Evolutionary conservation across 192 early-diverging fungal species (phyloP), one percentile per base, ranked within the genome.

Genomic region (Kappamyces sp.): DNA sequence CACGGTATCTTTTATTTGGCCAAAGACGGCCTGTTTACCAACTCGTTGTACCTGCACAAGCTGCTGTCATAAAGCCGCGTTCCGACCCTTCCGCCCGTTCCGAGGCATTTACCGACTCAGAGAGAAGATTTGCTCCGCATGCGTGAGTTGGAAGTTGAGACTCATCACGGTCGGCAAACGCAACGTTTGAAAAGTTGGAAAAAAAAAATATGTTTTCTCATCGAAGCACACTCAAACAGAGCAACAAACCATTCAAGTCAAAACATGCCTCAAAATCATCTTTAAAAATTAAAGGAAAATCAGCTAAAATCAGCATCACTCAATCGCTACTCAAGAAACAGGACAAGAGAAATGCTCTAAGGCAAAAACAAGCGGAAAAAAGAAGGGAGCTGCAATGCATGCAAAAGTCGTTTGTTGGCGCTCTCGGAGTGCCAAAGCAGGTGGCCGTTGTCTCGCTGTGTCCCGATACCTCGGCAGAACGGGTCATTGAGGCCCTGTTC

Each of bases 181-280:
- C 23, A 23, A 23, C 23, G 23, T 23, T 23, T 23, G 23, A 23
- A 23, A 23, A 23, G 23, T 23, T 23, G 23, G 23, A 23, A 23
- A 23, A 23, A 23, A 23, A 23, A 23, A 23, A 23, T 23, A 51
- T 31, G 57, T 40, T 36, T 32, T 59, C 57, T 12, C 84, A 90
- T 66, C 72, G 90, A 40, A 78, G 90, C 57, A 77, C 83, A 34
- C 77, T 91, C 53, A 95, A 92, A 77, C 90, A 94, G 73, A 79
- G 77, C 62, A 94, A 98, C 85, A 98, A 97, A 73, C 83, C 86
- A 54, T 98, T 98, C 86, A 98, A 98, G 75, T 90, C 90, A 6
- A 86, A 87, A 64, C 88, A 90, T 80, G 79, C 89, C 23, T 79
- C 90, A 0, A 98, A 97, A 62, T 85, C 87, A 40, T 66, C 72